A percentile compares a stretch with the other conserved stretches of the same genome.
phyloP scores from a whole-genome alignment of 768 basidiomycete genomes.

The Pilatotrama ljubarskyi region DNA sequence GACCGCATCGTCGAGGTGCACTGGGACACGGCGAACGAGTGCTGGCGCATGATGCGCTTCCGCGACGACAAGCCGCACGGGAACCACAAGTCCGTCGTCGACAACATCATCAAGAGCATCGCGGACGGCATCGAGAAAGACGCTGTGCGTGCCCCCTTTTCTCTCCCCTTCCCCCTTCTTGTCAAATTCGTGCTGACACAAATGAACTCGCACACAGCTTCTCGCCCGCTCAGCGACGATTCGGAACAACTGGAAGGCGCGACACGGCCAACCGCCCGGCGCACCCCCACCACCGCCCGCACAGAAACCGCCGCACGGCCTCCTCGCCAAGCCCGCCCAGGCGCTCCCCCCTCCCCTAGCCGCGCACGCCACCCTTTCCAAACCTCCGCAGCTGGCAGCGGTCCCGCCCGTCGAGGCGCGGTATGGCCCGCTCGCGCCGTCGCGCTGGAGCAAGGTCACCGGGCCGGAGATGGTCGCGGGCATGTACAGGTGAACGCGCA shows the following conservation, averaged over 20 bases:
- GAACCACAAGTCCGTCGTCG: slow-evolving; percentile 82
- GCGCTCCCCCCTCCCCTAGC: slow-evolving; percentile 17
- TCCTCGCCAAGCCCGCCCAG: slow-evolving; percentile 25
- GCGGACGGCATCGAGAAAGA: slow-evolving; percentile 92
- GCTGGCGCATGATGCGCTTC: slow-evolving; percentile 92
- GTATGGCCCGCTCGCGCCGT: slow-evolving; percentile 65
- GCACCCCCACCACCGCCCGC: slow-evolving; percentile 21
- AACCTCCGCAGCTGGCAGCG: slow-evolving; percentile 24
- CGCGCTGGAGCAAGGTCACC: slow-evolving; percentile 73
- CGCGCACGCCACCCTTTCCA: slow-evolving; percentile 17
- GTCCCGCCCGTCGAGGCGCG: slow-evolving; percentile 42
- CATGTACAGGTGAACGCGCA: slow-evolving; percentile 55
- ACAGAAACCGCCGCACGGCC: slow-evolving; percentile 9
- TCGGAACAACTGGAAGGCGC: slow-evolving; percentile 74
- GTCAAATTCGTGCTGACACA: slow-evolving; percentile 1
- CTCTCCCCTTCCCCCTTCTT: neutral
- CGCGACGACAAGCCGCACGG: slow-evolving; percentile 93
- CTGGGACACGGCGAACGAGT: slow-evolving; percentile 69
- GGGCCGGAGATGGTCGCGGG: slow-evolving; percentile 64
- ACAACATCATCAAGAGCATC: slow-evolving; percentile 89
- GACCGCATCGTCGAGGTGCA: slow-evolving; percentile 93
- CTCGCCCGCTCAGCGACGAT: slow-evolving; percentile 63
- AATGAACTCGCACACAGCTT: slow-evolving; percentile 50
- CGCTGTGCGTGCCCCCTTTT: slow-evolving; percentile 44
- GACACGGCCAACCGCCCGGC: slow-evolving; percentile 39